A percentile compares a stretch with the other conserved stretches of the same genome.
Conservation (phyloP, 352 stramenopile genomes). For the Pythium rishiriense region DNA sequence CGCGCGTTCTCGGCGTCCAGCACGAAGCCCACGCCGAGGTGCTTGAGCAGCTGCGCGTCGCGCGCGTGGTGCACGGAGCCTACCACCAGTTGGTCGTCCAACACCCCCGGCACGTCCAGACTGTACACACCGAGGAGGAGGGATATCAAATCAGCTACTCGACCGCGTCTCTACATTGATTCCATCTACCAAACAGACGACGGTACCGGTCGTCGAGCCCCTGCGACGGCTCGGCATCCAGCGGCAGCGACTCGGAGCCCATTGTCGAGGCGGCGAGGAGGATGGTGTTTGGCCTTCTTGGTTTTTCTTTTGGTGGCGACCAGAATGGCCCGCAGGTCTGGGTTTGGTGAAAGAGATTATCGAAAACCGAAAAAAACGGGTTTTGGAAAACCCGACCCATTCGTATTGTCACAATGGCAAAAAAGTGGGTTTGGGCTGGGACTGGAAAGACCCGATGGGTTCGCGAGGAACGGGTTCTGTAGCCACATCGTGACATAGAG, state of each 20-base stretch:
- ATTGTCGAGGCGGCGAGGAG: constrained; percentile 9
- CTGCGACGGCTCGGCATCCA: constrained; percentile 11
- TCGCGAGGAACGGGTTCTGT: constrained; percentile 13
- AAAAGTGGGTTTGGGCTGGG: not conserved
- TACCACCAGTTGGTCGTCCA: constrained; percentile 55
- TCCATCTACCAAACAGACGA: not conserved
- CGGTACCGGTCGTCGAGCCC: constrained; percentile 23
- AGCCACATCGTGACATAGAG: constrained; percentile 17
- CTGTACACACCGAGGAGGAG: constrained; percentile 22
- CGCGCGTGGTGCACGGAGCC: constrained; percentile 59
- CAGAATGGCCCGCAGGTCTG: not conserved
- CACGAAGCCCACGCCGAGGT: constrained; percentile 48
- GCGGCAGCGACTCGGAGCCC: constrained; percentile 4
- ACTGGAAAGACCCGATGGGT: not conserved
- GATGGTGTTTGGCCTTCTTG: not conserved
- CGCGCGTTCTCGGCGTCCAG: constrained; percentile 68
- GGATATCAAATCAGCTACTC: too few relatives aligned
- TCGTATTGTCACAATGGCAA: not conserved
- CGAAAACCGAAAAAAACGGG: too few relatives aligned
- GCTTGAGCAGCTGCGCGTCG: constrained; percentile 58
- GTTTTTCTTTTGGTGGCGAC: constrained; percentile 8
- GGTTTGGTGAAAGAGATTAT: not conserved
- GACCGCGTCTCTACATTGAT: too few relatives aligned
- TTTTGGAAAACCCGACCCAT: not conserved
- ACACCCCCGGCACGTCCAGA: constrained; percentile 63